Evolutionary conservation across 2,329 filamentous ascomycete genomes (phyloP).

Genomic region (Aureobasidium sp.): DNA sequence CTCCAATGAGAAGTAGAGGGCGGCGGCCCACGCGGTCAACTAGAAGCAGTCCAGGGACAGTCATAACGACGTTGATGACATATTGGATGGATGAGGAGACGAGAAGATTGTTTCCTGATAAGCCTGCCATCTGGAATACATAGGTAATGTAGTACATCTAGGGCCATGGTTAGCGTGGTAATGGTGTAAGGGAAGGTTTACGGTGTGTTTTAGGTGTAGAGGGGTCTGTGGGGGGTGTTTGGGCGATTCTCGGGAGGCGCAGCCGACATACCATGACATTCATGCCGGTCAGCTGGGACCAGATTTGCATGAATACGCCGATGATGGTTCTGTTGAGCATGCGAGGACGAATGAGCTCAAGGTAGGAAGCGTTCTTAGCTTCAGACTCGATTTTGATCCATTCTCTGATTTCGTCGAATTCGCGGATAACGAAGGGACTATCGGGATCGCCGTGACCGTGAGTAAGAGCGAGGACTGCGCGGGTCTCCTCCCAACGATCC

Average conservation of each 20-base stretch:
- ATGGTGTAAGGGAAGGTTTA: neutral
- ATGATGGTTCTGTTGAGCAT: conserved; percentile 69
- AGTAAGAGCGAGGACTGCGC: conserved; percentile 36
- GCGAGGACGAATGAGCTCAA: conserved; percentile 64
- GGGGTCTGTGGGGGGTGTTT: neutral
- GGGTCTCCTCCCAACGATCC: conserved; percentile 40
- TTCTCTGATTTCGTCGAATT: conserved; percentile 66
- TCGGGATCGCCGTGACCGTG: conserved; percentile 34
- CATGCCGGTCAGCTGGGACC: conserved; percentile 71
- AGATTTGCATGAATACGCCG: conserved; percentile 66
- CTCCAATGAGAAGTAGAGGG: conserved; percentile 57
- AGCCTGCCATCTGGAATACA: conserved; percentile 65
- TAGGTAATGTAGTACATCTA: conserved; percentile 39
- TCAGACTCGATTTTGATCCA: conserved; percentile 63
- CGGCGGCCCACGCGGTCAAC: conserved; percentile 73
- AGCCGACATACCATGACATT: conserved; percentile 53
- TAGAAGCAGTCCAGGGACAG: conserved; percentile 51
- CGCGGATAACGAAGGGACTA: conserved; percentile 53
- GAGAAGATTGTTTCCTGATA: conserved; percentile 48
- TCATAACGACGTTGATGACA: conserved; percentile 75
- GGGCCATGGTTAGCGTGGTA: neutral
- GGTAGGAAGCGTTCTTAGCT: conserved; percentile 62
- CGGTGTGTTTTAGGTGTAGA: neutral
- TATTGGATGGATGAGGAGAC: conserved; percentile 65
- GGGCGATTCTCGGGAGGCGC: neutral